Conservation (phyloP, 371 early-diverging fungal genomes). For the Lichtheimia hyalospora region DNA sequence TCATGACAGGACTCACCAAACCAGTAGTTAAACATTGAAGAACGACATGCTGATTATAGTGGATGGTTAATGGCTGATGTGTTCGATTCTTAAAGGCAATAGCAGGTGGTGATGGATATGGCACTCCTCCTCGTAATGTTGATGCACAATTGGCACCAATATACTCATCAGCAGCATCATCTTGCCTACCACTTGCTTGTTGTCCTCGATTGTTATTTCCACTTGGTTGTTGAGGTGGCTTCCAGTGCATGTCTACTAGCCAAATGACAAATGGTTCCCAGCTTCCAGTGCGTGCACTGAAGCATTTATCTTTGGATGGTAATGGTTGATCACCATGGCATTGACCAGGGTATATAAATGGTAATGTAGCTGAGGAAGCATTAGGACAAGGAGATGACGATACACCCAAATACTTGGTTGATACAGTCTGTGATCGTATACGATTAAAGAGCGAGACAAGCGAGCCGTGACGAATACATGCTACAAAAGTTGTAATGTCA, state of each 20-base stretch:
- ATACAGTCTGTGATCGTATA: constrained; percentile 83
- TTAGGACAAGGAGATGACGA: constrained; percentile 21
- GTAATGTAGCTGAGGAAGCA: not conserved
- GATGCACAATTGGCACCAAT: constrained; percentile 16
- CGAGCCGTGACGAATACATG: constrained; percentile 82
- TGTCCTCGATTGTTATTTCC: constrained; percentile 6
- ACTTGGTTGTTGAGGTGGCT: constrained; percentile 20
- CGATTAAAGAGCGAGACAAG: constrained; percentile 84
- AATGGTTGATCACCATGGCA: constrained; percentile 4
- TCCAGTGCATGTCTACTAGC: constrained; percentile 68
- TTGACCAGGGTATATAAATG: not conserved
- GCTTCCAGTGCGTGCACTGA: constrained; percentile 74
- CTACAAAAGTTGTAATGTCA: constrained; percentile 23
- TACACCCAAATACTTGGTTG: constrained; percentile 82
- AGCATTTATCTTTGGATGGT: constrained; percentile 59
- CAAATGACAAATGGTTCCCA: constrained; percentile 92
- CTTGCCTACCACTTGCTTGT: constrained; percentile 25
- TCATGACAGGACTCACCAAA: constrained; percentile 79
- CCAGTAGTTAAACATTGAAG: constrained; percentile 81
- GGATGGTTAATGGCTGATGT: constrained; percentile 63
- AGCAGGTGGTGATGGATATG: constrained; percentile 71
- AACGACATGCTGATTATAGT: constrained; percentile 82
- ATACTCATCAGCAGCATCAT: not conserved
- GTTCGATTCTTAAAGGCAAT: constrained; percentile 54
- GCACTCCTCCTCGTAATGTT: constrained; percentile 30